Evolutionary conservation across 352 stramenopile genomes (phyloP), one percentile per base, ranked within the genome.

Genomic region (Elongisporangium undulatum): DNA sequence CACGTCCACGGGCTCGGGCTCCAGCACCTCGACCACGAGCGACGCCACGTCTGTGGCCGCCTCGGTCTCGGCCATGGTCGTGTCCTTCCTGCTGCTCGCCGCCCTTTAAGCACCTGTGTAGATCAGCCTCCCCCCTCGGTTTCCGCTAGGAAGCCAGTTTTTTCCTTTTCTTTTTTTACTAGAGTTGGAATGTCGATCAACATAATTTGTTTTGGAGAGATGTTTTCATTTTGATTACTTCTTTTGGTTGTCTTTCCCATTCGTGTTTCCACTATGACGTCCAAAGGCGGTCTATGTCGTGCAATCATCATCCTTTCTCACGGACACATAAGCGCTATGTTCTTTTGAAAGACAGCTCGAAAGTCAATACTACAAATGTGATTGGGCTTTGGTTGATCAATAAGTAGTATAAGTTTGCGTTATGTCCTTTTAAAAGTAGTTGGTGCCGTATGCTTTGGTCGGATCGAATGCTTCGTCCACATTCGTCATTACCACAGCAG

Each of bases 81-180:
- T 57, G 23, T 75, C 69, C 20, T 68, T 74, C 10, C 53, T 76
- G 24, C 49, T 64, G 20, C 52, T 79, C 8, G 62, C 75, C 24
- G 61, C 57, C 8, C 72, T 45, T 12, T 45, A 45, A 45, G 34
- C 34, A 45, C 34, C 13, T 45, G 34, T 45, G 34, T 45, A 45
- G 34, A 17, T 45, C 34, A 45, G 10, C 34, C 13, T 3, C 5
- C 34, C 34, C 1, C 34, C 12, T 45, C 10, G 34, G 34, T 45
- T 45, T 17, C 34, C 12, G 7, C 34, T 45, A 17, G 34, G 34
- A n/a, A 45, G 12, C 10, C 34, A 45, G 34, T 55, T 48, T 22
- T 54, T 56, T 56, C n/a, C 50, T 17, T 45, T 45, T 45, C 34
- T 17, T 45, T 45, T 41, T 45, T 45, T 45, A 45, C 34, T 45